A percentile compares a stretch with the other conserved stretches of the same genome.
phyloP scores from a whole-genome alignment of 2,329 filamentous ascomycete species.

The Aureobasidium lini region DNA sequence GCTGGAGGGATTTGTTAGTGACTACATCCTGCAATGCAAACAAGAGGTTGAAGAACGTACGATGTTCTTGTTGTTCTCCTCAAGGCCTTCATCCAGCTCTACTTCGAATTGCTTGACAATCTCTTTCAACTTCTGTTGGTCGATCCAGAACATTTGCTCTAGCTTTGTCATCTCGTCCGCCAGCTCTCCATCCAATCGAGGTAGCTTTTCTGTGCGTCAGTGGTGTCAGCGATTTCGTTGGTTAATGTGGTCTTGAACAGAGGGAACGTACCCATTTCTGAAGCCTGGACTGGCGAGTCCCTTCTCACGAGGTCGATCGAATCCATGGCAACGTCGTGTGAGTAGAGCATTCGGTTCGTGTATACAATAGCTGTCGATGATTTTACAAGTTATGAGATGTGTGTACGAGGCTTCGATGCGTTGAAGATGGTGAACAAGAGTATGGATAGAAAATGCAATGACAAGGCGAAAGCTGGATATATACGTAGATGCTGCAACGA shows the following conservation, averaged over 20 bases:
- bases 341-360: too few species aligned
- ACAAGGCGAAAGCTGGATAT: not conserved
- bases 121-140: constrained; percentile 68
- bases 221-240: not conserved
- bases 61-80: constrained; percentile 78
- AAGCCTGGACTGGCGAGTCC: not conserved
- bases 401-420: too few species aligned
- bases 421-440: not conserved
- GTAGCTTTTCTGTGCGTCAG: not conserved
- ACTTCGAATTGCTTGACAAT: constrained; percentile 78
- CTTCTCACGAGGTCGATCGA: not conserved
- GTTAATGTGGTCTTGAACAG: too few species aligned
- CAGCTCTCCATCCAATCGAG: constrained; percentile 43
- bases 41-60: constrained; percentile 46
- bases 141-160: constrained; percentile 72
- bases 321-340: not conserved
- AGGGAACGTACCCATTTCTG: not conserved
- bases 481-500: not conserved
- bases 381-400: too few species aligned
- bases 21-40: not conserved
- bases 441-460: not conserved
- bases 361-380: too few species aligned
- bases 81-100: constrained; percentile 78
- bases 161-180: constrained; percentile 65
- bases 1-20: constrained; percentile 44